A percentile compares a stretch with the other conserved stretches of the same genome.
These are phyloP conservation scores for Trichoderma erinaceum DNA, from an alignment of 495 filamentous ascomycete genomes.

Conservation along the genomic window DNA sequence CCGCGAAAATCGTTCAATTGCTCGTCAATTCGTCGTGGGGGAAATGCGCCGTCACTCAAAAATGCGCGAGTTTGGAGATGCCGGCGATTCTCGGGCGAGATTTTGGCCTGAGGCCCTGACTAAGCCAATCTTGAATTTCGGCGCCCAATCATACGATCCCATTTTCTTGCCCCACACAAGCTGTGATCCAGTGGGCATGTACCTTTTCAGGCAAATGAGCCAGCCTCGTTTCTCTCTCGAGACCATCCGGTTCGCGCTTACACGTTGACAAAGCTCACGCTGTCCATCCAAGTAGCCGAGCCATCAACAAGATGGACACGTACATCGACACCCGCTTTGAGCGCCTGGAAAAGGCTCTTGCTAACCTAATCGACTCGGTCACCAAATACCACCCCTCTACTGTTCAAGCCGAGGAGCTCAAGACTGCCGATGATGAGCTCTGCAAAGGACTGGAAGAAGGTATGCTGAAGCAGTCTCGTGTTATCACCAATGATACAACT, in stretches of 20 bases:
- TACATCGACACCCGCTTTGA: conserved; percentile 56
- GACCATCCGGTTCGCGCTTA: background rate
- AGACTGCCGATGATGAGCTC: conserved; percentile 62
- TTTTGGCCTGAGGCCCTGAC: conserved; percentile 10
- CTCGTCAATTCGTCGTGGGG: conserved; percentile 5
- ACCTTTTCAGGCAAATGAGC: background rate
- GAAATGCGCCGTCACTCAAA: conserved; percentile 10
- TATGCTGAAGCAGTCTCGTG: conserved; percentile 24
- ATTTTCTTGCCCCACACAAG: background rate
- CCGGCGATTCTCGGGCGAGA: background rate
- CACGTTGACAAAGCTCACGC: background rate
- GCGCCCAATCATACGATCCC: background rate
- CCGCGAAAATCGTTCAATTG: background rate
- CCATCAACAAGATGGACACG: conserved; percentile 46
- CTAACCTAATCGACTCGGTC: conserved; percentile 65
- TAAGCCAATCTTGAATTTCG: background rate
- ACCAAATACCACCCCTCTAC: conserved; percentile 69
- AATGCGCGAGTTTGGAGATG: conserved; percentile 30
- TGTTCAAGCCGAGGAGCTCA: conserved; percentile 54
- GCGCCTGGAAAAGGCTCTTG: conserved; percentile 61
- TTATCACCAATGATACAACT: too few relatives aligned
- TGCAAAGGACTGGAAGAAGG: conserved; percentile 51
- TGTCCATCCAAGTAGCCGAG: background rate
- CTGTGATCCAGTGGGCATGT: background rate
- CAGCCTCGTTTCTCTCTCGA: background rate